These are phyloP conservation scores for Aspergillus phoenicis DNA, from an alignment of 2,329 filamentous ascomycete species.

Conservation along the genomic window DNA sequence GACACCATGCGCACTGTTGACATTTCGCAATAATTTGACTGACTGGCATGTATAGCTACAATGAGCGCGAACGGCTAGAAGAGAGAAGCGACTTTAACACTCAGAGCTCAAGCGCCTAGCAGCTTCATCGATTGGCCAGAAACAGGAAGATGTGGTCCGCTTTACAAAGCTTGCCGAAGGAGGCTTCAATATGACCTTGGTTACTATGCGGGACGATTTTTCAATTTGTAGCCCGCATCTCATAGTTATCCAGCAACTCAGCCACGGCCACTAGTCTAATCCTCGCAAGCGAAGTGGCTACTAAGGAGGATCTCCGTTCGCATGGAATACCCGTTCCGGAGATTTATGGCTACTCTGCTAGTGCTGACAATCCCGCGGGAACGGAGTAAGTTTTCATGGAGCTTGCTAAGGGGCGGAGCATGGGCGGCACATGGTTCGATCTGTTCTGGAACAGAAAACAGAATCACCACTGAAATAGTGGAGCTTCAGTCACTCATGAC, in stretches of 20 bases:
- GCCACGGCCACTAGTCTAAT: neutral
- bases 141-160: slow-evolving; percentile 7
- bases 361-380: neutral
- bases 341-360: neutral
- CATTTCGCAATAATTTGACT: neutral
- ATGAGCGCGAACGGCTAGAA: slow-evolving; percentile 2
- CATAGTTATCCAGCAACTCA: neutral
- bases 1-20: neutral
- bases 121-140: slow-evolving; percentile 11
- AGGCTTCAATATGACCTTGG: slow-evolving; percentile 4
- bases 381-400: slow-evolving; percentile 1
- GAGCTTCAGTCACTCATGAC: neutral
- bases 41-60: neutral
- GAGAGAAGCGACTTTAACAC: slow-evolving; percentile 21
- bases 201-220: neutral
- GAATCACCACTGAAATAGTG: neutral
- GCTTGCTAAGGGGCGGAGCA: neutral
- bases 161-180: slow-evolving; percentile 12
- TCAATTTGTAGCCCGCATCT: neutral
- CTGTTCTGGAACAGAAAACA: neutral
- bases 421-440: neutral
- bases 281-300: neutral
- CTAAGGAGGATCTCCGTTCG: neutral
- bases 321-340: neutral
- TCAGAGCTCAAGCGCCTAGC: slow-evolving; percentile 19